Evolutionary conservation across 2,329 filamentous ascomycete species (phyloP), one percentile per base, ranked within the genome.

Genomic region (Ceratocystiopsis sp.): DNA sequence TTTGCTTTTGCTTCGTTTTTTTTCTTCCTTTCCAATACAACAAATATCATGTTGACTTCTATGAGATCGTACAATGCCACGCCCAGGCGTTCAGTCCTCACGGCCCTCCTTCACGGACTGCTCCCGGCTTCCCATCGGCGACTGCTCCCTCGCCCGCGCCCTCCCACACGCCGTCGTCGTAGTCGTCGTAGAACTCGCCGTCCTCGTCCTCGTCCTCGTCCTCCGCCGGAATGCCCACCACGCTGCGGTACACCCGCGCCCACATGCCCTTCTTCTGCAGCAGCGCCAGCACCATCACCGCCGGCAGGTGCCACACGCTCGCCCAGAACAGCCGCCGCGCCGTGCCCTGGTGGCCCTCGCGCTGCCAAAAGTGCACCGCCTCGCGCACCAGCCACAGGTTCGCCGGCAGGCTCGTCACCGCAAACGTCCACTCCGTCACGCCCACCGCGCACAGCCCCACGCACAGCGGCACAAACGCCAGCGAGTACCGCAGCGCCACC

Each of bases 301-400:
- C 81, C 0, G 91, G 91, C 40, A 98, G 60, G 63, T 95, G 87
- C 91, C 89, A 96, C 11, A 98, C 85, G 58, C 85, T 94, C 2
- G 91, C 87, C 91, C 91, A 98, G 60, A 98, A 98, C 42, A 98
- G 61, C 0, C 80, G 79, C 44, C 85, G 73, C 2, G 91, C 87
- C 16, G 74, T 84, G 2, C 87, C 87, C 52, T 79, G 78, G 48
- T 80, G 73, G 13, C 89, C 89, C 53, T 85, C 75, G 25, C 74
- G 65, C 49, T 71, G 73, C 79, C 83, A 94, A 63, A 96, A 95
- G 35, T 69, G 67, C 53, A 84, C 74, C 0, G 89, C 85, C 59
- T 93, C 80, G 43, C 75, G 72, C 10, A 77, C 68, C 51, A 98
- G 73, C 91, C 91, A 98, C 32, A 69, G 66, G 57, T 98, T 98